A percentile compares a stretch with the other conserved stretches of the same genome.
phyloP scores from a whole-genome alignment of 2,329 filamentous ascomycete species.

The Tolypocladium ophioglossoides region DNA sequence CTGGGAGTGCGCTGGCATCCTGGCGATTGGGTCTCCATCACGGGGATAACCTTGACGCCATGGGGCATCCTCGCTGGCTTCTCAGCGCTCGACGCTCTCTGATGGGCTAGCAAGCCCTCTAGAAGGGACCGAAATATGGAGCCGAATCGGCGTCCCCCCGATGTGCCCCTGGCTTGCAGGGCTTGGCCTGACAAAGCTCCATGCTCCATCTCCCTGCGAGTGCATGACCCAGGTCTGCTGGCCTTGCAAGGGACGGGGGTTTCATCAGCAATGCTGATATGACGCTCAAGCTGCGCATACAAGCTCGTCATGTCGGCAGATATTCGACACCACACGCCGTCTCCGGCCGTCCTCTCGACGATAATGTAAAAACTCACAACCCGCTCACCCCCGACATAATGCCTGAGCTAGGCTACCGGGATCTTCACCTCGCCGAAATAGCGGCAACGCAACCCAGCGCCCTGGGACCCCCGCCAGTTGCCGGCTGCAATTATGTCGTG shows the following conservation, averaged over 20 bases:
- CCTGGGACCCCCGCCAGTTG: not conserved
- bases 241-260: not conserved
- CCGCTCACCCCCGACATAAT: too few species aligned
- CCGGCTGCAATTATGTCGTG: not conserved
- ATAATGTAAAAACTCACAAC: too few species aligned
- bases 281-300: not conserved
- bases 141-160: not conserved
- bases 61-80: not conserved
- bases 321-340: too few species aligned
- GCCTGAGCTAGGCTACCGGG: not conserved
- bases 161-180: not conserved
- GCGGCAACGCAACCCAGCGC: not conserved
- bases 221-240: not conserved
- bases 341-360: too few species aligned
- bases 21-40: too few species aligned
- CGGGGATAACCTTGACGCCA: not conserved
- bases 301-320: not conserved
- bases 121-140: not conserved
- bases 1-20: too few species aligned
- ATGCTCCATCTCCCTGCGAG: not conserved
- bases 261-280: not conserved
- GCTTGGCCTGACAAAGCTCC: not conserved
- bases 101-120: not conserved
- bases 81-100: not conserved
- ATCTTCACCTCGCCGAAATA: not conserved